phyloP scores from a whole-genome alignment of 2,329 filamentous ascomycete species.

The Monilinia vaccinii-corymbosi region DNA sequence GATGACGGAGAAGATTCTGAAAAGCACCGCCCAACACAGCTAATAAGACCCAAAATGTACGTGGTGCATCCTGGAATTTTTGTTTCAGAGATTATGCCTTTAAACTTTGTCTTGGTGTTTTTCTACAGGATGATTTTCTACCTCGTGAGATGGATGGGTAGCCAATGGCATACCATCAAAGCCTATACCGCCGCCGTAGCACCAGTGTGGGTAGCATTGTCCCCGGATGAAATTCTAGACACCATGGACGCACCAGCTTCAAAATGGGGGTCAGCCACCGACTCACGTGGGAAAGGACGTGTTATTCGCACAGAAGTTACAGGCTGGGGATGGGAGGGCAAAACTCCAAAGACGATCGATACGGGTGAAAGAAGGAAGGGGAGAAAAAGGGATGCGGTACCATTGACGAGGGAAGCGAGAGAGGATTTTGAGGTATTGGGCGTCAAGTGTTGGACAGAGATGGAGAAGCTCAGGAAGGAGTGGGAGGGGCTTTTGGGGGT shows the following conservation, averaged over 20 bases:
- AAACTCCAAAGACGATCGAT: constrained; percentile 36
- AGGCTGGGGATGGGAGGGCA: constrained; percentile 71
- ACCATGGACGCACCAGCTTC: constrained; percentile 43
- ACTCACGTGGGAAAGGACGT: constrained; percentile 46
- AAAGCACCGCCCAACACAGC: background rate
- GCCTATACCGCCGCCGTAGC: constrained; percentile 69
- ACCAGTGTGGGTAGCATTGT: constrained; percentile 69
- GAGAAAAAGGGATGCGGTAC: constrained; percentile 47
- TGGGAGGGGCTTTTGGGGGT: constrained; percentile 44
- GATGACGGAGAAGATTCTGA: constrained; percentile 20
- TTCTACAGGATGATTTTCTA: constrained; percentile 61
- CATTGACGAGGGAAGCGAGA: constrained; percentile 52
- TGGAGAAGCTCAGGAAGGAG: constrained; percentile 59
- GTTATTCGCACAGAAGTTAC: constrained; percentile 75
- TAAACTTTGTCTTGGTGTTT: constrained; percentile 60
- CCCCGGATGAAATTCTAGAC: constrained; percentile 53
- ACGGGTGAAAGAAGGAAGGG: constrained; percentile 42
- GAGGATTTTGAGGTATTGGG: constrained; percentile 55
- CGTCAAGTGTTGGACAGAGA: constrained; percentile 53
- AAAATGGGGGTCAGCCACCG: constrained; percentile 80
- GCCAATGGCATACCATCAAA: constrained; percentile 77
- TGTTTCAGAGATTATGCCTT: constrained; percentile 69
- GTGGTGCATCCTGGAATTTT: constrained; percentile 81
- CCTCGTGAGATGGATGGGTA: constrained; percentile 68
- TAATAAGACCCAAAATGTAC: constrained; percentile 56